Conservation (phyloP, 2,329 filamentous ascomycete genomes). For the Xylariaceae sp. region DNA sequence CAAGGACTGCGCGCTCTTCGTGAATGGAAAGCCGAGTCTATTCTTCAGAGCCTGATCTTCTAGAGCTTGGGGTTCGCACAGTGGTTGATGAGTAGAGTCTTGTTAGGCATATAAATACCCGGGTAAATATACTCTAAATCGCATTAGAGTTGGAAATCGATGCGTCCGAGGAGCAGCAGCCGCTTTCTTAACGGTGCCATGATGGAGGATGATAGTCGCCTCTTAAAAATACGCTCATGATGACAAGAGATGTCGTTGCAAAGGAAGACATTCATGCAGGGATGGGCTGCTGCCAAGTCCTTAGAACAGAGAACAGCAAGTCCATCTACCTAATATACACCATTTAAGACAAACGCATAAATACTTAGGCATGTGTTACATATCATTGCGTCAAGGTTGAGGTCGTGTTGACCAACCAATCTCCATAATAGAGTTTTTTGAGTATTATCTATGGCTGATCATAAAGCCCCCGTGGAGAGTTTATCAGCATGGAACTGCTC, state of each 20-base stretch:
- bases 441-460: no score
- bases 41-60: slow-evolving; percentile 56
- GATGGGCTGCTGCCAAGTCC: slow-evolving; percentile 44
- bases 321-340: no score
- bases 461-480: no score
- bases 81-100: slow-evolving; percentile 53
- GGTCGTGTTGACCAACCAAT: no score
- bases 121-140: slow-evolving; percentile 55
- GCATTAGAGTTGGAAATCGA: slow-evolving; percentile 45
- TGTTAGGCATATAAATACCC: slow-evolving; percentile 53
- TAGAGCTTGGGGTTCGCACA: slow-evolving; percentile 50
- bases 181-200: slow-evolving; percentile 49
- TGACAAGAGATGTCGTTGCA: slow-evolving; percentile 53
- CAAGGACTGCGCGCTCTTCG: slow-evolving; percentile 51
- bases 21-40: slow-evolving; percentile 48
- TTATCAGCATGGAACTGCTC: no score
- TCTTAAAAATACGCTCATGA: slow-evolving; percentile 54
- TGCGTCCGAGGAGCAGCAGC: slow-evolving; percentile 51
- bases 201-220: slow-evolving; percentile 49
- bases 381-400: no score
- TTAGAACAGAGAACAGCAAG: background rate
- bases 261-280: slow-evolving; percentile 48
- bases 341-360: no score
- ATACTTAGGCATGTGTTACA: no score
- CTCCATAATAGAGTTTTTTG: no score